These are phyloP conservation scores for Pyricularia grisea DNA, from an alignment of 2,329 filamentous ascomycete species.

Conservation along the genomic window DNA sequence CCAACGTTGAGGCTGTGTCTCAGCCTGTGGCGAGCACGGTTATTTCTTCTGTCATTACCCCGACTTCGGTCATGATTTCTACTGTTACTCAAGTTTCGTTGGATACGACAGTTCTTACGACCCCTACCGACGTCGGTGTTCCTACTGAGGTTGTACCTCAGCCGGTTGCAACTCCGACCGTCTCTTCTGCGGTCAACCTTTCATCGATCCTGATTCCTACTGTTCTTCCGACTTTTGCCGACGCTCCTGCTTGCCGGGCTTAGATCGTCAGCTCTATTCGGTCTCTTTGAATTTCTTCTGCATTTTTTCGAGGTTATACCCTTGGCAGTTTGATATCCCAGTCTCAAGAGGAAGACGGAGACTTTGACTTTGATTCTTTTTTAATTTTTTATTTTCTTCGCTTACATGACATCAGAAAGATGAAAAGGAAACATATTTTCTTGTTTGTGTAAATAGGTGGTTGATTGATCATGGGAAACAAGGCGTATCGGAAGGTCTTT, in stretches of 20 bases:
- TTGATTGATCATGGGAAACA: not conserved
- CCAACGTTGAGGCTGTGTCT: not conserved
- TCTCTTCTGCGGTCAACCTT: not conserved
- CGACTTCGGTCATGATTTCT: not conserved
- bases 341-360: not conserved
- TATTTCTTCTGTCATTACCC: not conserved
- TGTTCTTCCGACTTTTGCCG: not conserved
- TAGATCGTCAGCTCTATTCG: not conserved
- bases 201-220: not conserved
- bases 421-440: not conserved
- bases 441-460: not conserved
- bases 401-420: not conserved
- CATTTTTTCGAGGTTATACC: not conserved
- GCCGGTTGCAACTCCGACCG: not conserved
- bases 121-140: not conserved
- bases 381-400: not conserved
- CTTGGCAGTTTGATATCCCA: not conserved
- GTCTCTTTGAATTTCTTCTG: not conserved
- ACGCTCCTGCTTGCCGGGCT: not conserved
- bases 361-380: not conserved
- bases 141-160: not conserved
- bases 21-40: not conserved
- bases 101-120: not conserved
- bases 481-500: not conserved
- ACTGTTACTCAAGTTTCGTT: not conserved